These are phyloP conservation scores for Boletus nobilissimus DNA, from an alignment of 1,284 basidiomycete genomes.

Conservation along the genomic window DNA sequence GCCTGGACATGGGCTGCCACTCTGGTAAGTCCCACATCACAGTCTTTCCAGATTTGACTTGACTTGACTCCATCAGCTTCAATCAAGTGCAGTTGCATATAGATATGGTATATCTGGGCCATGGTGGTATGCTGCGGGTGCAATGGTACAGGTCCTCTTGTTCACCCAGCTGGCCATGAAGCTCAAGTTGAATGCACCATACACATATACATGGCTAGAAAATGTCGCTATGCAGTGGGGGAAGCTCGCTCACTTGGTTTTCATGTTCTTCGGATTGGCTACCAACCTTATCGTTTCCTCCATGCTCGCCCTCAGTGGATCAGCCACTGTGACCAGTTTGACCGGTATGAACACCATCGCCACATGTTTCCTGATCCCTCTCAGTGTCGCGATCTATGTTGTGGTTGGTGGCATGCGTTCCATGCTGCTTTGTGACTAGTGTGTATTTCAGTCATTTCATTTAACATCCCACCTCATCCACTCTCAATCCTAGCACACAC, in stretches of 20 bases:
- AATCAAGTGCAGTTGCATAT: constrained; percentile 86
- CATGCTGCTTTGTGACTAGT: constrained; percentile 69
- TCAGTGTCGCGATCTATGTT: constrained; percentile 69
- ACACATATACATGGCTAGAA: constrained; percentile 67
- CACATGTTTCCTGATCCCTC: constrained; percentile 80
- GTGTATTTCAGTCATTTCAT: constrained; percentile 37
- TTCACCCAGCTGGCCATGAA: constrained; percentile 81
- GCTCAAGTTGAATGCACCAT: constrained; percentile 77
- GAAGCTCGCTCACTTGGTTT: constrained; percentile 73
- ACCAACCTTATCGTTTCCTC: constrained; percentile 83
- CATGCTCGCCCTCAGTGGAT: constrained; percentile 72
- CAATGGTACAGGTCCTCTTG: constrained; percentile 77
- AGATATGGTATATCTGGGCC: constrained; percentile 81
- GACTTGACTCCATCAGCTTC: constrained; percentile 55
- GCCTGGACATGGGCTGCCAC: constrained; percentile 89
- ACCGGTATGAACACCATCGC: constrained; percentile 88
- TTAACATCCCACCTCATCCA: constrained; percentile 40
- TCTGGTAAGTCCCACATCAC: constrained; percentile 54
- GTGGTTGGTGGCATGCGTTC: constrained; percentile 72
- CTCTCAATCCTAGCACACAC: constrained; percentile 65
- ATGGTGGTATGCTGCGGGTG: constrained; percentile 79
- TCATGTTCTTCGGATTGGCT: constrained; percentile 82
- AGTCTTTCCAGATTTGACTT: neutral
- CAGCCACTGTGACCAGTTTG: constrained; percentile 80
- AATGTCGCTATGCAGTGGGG: constrained; percentile 79